Percentiles rank a stretch among this genome's conserved stretches.
Conservation (phyloP, 345 rosid genomes). For the Odontarrhena argentea region DNA sequence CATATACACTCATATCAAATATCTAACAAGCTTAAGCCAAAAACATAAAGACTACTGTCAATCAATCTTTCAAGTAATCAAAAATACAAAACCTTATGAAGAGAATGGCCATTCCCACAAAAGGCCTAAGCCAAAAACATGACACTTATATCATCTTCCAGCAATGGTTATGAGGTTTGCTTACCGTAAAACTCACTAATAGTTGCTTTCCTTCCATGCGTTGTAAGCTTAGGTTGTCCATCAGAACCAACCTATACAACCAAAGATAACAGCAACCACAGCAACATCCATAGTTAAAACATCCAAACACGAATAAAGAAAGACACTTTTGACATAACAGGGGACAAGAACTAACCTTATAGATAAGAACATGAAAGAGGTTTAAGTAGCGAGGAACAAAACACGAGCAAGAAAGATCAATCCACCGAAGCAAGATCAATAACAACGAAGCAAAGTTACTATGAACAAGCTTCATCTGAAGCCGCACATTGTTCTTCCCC, state of each 20-base stretch:
- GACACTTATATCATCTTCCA: neutral
- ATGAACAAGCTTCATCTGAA: constrained; percentile 90
- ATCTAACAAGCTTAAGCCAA: neutral
- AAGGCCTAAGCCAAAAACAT: neutral
- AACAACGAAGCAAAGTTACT: constrained; percentile 79
- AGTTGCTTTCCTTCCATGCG: constrained; percentile 85
- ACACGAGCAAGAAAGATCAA: constrained; percentile 74
- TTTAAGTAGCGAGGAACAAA: constrained; percentile 81
- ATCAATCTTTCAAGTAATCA: constrained; percentile 5
- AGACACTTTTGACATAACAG: neutral
- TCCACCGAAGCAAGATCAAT: constrained; percentile 76
- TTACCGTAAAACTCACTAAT: constrained; percentile 89
- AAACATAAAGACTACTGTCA: no score
- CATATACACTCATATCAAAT: constrained; percentile 3
- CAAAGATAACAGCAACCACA: constrained; percentile 1
- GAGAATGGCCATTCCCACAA: constrained; percentile 1
- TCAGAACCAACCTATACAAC: constrained; percentile 53
- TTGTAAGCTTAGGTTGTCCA: constrained; percentile 59
- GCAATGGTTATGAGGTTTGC: constrained; percentile 16
- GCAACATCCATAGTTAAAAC: neutral
- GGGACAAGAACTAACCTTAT: constrained; percentile 56
- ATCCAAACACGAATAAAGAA: constrained; percentile 20
- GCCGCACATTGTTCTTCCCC: constrained; percentile 67
- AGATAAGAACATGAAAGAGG: constrained; percentile 82
- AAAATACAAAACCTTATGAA: constrained; percentile 1